Evolutionary conservation across 352 stramenopile species (phyloP), one percentile per base, ranked within the genome.

Genomic region (Phytophthora foliorum): DNA sequence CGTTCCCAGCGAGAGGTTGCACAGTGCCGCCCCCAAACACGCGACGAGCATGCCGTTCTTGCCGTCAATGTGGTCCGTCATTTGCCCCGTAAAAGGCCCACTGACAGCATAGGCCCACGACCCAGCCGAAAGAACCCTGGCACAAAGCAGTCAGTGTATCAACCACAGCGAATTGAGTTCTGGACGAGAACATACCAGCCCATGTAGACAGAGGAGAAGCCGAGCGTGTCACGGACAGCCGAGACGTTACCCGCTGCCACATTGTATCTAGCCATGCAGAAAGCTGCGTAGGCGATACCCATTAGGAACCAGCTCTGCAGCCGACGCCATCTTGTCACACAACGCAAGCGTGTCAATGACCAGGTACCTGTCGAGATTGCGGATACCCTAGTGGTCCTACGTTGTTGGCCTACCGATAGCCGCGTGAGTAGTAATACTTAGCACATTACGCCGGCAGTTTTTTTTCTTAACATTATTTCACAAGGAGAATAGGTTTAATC

Each of bases 211-310:
- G 81, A 80, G 3, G 79, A 82, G 56, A 89, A 88, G 31, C 75
- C 66, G 25, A 90, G 63, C 8, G 73, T 25, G 27, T 82, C 67
- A 11, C 82, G 78, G n/a, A 89, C 69, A 8, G 68, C 67, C 19
- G 69, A 75, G 2, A 91, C 72, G 56, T 91, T 91, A 25, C 86
- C 86, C 0, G 85, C 86, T 24, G 81, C 75, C 14, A 93, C 85
- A 44, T 91, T 84, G 64, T 93, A 93, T 17, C 85, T 74, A 22
- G 85, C 81, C 85, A 91, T 93, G 77, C 91, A 91, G 69, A 93
- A 93, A 22, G 82, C 81, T 2, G 85, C 81, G 59, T 93, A 91
- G 32, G 83, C 83, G 14, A 92, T 56, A 45, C 86, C 83, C 81
- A 93, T 89, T 7, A 83, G 82, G 66, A 93, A 90, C 81, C 81